Evolutionary conservation across 2,329 filamentous ascomycete genomes (phyloP), one percentile per base, ranked within the genome.

Genomic region (Exophiala sideris): DNA sequence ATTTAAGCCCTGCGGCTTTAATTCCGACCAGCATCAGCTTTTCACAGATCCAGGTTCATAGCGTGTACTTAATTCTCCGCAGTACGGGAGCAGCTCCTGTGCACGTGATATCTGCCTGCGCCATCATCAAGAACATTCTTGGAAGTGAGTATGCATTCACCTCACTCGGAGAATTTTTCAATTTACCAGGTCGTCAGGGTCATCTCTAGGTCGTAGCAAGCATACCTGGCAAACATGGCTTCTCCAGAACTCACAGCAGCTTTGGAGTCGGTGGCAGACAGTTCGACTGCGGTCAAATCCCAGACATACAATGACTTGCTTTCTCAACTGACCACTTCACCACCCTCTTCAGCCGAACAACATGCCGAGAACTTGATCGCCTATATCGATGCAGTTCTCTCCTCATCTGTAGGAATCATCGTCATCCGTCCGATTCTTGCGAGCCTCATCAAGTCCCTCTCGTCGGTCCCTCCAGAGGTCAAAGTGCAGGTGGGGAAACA

Each of bases 401-500:
- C 76, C 60, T 84, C 88, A 64, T 79, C 79, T 18, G 79, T 91
- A 50, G 87, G 88, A 64, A 85, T 92, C 63, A 87, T 94, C n/a
- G 79, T 85, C 29, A 84, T 87, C 4, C 83, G 89, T 5, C 79
- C 83, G 12, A 79, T 94, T 10, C 83, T 95, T 57, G 78, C 80
- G 51, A 73, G 76, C 52, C 89, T 95, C 67, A 86, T 95, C 62
- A 75, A 80, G 57, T 71, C 73, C 16, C 75, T 91, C 52, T 70
- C 79, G 35, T 79, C 83, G 62, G 71, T 83, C 39, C 64, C 67
- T 11, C 52, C 73, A 12, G 82, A 87, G 56, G 75, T 86, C 58
- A 87, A 86, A 73, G 87, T 95, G 64, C 81, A 85, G 61, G 87
- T 91, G 44, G 91, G 88, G 64, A 79, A 82, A 65, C 83, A 87